A percentile compares a stretch with the other conserved stretches of the same genome.
phyloP scores from a whole-genome alignment of 306 rosid genomes.

The Cucumis melo region DNA sequence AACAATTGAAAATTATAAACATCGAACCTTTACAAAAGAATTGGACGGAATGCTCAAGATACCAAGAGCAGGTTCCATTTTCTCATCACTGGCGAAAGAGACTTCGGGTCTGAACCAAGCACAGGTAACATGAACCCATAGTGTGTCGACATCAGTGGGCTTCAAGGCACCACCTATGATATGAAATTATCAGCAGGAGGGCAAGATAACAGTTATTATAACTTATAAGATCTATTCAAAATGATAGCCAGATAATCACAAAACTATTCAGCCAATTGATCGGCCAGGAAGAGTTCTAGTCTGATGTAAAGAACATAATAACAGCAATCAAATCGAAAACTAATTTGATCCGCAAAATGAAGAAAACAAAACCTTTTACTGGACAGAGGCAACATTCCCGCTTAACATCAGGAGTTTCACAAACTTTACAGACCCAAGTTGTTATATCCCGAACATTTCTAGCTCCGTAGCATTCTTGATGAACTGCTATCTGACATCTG shows the following conservation, averaged over 20 bases:
- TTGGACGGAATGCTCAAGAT: constrained; percentile 95
- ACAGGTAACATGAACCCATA: constrained; percentile 98
- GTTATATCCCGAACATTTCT: constrained; percentile 81
- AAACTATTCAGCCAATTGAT: background rate
- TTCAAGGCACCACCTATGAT: constrained; percentile 90
- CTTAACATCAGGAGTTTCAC: constrained; percentile 79
- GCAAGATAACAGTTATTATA: constrained; percentile 6
- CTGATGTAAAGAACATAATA: constrained; percentile 1
- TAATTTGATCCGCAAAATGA: constrained; percentile 10
- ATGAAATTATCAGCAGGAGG: constrained; percentile 10
- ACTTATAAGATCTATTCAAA: background rate
- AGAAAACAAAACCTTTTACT: constrained; percentile 49
- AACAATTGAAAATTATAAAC: constrained; percentile 5
- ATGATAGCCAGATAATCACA: background rate
- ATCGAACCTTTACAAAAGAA: constrained; percentile 86
- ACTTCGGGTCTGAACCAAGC: constrained; percentile 99
- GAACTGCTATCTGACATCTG: constrained; percentile 98
- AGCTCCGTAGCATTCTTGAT: constrained; percentile 99
- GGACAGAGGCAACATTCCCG: constrained; percentile 99
- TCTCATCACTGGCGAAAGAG: constrained; percentile 88
- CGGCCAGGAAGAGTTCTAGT: background rate
- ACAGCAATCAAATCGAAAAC: background rate
- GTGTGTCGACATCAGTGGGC: constrained; percentile 83
- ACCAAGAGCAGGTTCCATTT: constrained; percentile 98
- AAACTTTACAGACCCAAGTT: constrained; percentile 97